These are phyloP conservation scores for Chlorella sorokiniana DNA, from an alignment of 139 green algal species.

Conservation along the genomic window DNA sequence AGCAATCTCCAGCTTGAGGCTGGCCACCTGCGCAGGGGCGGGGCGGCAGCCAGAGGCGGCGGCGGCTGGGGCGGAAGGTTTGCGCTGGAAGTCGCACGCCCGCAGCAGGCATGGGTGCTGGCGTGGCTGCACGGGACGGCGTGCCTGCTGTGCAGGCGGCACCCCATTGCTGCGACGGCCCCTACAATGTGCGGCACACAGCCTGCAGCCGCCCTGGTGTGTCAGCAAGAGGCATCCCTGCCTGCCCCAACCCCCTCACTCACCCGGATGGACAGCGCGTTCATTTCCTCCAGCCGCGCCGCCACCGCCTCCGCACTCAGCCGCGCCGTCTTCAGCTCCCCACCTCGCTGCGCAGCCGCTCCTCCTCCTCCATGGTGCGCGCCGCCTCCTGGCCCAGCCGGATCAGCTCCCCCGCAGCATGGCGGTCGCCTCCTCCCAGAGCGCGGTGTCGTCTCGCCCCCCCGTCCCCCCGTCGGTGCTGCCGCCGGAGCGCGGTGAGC, in stretches of 20 bases:
- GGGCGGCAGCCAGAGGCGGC: too few species aligned
- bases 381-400: conserved; percentile 28
- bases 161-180: too few species aligned
- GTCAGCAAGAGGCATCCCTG: too few species aligned
- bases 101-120: too few species aligned
- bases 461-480: neutral
- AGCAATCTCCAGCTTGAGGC: conserved; percentile 31
- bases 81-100: neutral
- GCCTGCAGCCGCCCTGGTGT: too few species aligned
- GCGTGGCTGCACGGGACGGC: too few species aligned
- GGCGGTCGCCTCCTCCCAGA: conserved; percentile 38
- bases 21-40: conserved; percentile 6
- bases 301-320: conserved; percentile 38
- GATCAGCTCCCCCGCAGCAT: conserved; percentile 41
- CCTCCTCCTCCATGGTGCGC: conserved; percentile 25
- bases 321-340: conserved; percentile 38
- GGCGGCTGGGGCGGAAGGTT: too few species aligned
- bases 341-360: conserved; percentile 43
- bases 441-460: conserved; percentile 7
- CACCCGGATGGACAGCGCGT: conserved; percentile 41
- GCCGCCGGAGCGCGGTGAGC: neutral
- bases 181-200: too few species aligned
- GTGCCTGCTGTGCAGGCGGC: too few species aligned
- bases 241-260: neutral
- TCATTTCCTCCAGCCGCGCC: conserved; percentile 37